Evolutionary conservation across 208 protist species (phyloP), one percentile per base, ranked within the genome.

Genomic region (Lotmaria passim): DNA sequence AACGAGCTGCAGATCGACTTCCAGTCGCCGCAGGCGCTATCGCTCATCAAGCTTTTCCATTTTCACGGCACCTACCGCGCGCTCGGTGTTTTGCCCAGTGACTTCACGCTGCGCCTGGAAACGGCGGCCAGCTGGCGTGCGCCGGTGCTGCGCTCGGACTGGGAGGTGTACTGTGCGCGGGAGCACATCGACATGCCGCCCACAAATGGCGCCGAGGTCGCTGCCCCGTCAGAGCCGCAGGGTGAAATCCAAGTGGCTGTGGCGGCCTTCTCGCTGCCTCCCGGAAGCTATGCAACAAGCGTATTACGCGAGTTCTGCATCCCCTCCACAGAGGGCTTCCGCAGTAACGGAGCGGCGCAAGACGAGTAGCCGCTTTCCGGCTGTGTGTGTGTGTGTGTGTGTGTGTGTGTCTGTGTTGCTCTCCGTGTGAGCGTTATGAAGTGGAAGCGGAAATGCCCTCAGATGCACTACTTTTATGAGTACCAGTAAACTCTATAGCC

Each of bases 51-150:
- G 73, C 50, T 86, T 4, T 97, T 91, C 75, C 93, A 97, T 71
- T 95, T 86, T 65, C 83, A 97, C 74, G 93, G 93, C 44, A 80
- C 90, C n/a, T 97, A 97, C 67, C 88, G 93, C 17, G 69, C 75
- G 5, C 68, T 97, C 28, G 66, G 77, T 14, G 78, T 97, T 6
- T 43, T 28, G 17, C 93, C 89, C 19, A 64, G 53, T 28, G 58
- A 80, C 19, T 67, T 95, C 21, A 47, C 58, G 3, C 65, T 95
- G 34, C 56, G 36, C 15, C 26, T 81, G 11, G 36, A 59, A 14
- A 53, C 52, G 19, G 81, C 85, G 7, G 53, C 61, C 0, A 63
- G 60, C 38, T 85, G 82, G 79, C 69, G 73, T 17, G 71, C 79
- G 11, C 82, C 79, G n/a, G 81, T 93, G 26, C 61, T 89, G 50